Evolutionary conservation across 768 basidiomycete genomes (phyloP).

Genomic region (Pholiota molesta): DNA sequence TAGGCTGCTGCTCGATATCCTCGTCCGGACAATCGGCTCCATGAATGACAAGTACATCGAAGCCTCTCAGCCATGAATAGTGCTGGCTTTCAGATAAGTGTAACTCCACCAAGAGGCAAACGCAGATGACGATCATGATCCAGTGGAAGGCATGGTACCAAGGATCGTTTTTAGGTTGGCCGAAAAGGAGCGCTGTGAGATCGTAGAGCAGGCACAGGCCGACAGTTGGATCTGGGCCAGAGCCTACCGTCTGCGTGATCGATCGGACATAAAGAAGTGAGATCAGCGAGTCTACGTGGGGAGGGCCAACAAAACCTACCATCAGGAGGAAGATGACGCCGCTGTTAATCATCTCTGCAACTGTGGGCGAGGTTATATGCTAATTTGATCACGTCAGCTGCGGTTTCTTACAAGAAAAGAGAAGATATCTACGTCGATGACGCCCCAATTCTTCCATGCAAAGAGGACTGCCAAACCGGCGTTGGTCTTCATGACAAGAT

Average conservation of each 20-base stretch:
- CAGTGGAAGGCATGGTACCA: constrained; percentile 31
- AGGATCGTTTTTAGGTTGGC: constrained; percentile 19
- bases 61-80: constrained; percentile 18
- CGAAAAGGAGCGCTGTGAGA: constrained; percentile 33
- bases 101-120: constrained; percentile 20
- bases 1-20: constrained; percentile 1
- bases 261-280: not conserved
- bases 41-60: not conserved
- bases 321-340: constrained; percentile 32
- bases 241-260: constrained; percentile 31
- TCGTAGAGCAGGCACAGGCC: constrained; percentile 34
- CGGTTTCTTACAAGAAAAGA: not conserved
- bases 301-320: constrained; percentile 21
- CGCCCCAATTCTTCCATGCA: constrained; percentile 34
- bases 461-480: constrained; percentile 39
- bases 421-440: constrained; percentile 27
- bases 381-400: constrained; percentile 11
- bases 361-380: constrained; percentile 23
- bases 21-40: not conserved
- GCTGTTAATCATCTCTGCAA: constrained; percentile 27
- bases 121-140: constrained; percentile 23
- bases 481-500: constrained; percentile 45
- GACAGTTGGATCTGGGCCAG: constrained; percentile 40
- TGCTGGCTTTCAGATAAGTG: constrained; percentile 14
- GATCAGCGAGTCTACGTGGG: not conserved